Base-by-base conservation (phyloP, 352 stramenopile genomes). In the Phytophthora citricola region DNA sequence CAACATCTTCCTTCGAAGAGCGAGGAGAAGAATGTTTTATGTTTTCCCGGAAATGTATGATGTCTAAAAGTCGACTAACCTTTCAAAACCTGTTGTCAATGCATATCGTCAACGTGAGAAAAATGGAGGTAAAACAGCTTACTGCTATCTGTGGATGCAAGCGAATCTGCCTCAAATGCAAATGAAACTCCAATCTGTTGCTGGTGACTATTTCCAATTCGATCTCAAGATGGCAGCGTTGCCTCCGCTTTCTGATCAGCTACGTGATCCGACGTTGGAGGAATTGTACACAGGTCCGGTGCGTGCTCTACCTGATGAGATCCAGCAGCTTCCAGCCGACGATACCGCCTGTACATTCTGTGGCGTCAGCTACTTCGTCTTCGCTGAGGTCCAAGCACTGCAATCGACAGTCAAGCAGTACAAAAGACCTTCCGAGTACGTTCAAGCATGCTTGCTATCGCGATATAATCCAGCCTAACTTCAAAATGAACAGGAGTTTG, bases 341-440 rank as follows among this genome's bases (percentile, higher is more conserved):
- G 87, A 95, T 56, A 95, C 87, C 5, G 87, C 86, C 1, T 95
- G 85, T 65, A 93, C 82, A 7, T 93, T 93, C 61, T 95, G 85
- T 62, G 85, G 87, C 5, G 87, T 95, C 31, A 93, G 85, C 64
- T 95, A 93, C 50, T 95, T 95, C 55, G 82, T 94, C 7, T 93
- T 95, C 66, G 82, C 84, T 27, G 87, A 95, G 57, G 84, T 95
- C 46, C 83, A 93, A 51, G 69, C 86, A 27, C 71, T 93, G n/a
- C 82, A 93, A 63, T 67, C 67, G 12, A 90, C 72, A 2, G 79
- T 84, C 38, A 89, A 90, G 47, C 74, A 80, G 58, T 93, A 92
- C 75, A 90, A 91, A 79, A 74, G 46, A 78, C 79, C 3, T 92
- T 92, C 51, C 78, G 74, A 46, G 84, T 93, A 66, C 31, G 73